Evolutionary conservation across 2,329 filamentous ascomycete genomes (phyloP), one percentile per base, ranked within the genome.

Genomic region (Diplodia corticola): DNA sequence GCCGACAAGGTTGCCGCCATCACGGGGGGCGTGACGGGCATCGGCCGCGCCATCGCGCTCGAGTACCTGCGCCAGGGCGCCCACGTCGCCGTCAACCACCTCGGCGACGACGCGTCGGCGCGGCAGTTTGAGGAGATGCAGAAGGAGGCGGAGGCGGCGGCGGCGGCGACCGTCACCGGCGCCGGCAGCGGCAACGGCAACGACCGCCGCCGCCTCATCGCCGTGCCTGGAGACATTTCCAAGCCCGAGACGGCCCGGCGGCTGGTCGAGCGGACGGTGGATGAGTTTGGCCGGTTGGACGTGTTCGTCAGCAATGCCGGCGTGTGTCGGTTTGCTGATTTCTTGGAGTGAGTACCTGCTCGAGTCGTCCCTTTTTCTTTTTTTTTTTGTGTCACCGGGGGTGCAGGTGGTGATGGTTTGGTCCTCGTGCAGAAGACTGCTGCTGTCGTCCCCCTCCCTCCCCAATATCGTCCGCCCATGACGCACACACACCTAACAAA

Each of bases 291-390:
- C 15, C 75, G 80, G 44, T 66, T 84, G 46, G 81, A 85, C 78
- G 82, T 96, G 6, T 94, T 94, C 77, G 90, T 97, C 30, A 91
- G 88, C 76, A 97, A 97, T 80, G 93, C 93, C 4, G 93, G 93
- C 6, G 86, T 97, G 67, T 97, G 92, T 82, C 86, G 91, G 69
- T 97, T 97, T 78, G 89, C 90, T 67, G 91, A 96, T 70, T 96
- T 97, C 74, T 80, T 97, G 26, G 87, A 89, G 85, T 88, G 72
- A 50, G 63, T 59, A 17, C 5, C n/a, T n/a, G n/a, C n/a, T n/a
- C n/a, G n/a, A n/a, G n/a, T n/a, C n/a, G n/a, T n/a, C n/a, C n/a
- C n/a, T n/a, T n/a, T n/a, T n/a, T n/a, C n/a, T n/a, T n/a, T n/a
- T n/a, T n/a, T n/a, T n/a, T n/a, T n/a, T n/a, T n/a, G n/a, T n/a